A percentile compares a stretch with the other conserved stretches of the same genome.
Evolutionary conservation across 78 protist species (phyloP).

Genomic region (Dictyostelium firmibasis): DNA sequence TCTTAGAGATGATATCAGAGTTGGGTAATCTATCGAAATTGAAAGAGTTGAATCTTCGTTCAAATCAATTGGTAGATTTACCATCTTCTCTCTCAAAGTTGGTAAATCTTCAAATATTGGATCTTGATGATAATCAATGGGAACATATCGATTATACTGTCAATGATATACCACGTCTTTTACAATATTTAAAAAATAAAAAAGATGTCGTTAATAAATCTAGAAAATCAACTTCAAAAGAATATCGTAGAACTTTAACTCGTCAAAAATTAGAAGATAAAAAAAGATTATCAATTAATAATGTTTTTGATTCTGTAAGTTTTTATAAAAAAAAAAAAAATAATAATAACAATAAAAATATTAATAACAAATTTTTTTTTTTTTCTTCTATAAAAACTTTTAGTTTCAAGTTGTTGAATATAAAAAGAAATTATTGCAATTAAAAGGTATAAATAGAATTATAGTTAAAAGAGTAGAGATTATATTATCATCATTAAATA

Average conservation of each 20-base stretch:
- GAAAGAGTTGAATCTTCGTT: conserved; percentile 73
- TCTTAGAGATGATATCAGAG: conserved; percentile 64
- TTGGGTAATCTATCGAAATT: conserved; percentile 4
- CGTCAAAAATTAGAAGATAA: conserved; percentile 63
- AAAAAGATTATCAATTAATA: conserved; percentile 33
- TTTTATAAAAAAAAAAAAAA: not conserved
- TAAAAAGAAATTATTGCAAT: conserved; percentile 30
- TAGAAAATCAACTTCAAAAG: conserved; percentile 59
- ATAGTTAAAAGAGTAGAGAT: conserved; percentile 6
- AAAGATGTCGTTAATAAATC: conserved; percentile 66
- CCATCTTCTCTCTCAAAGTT: conserved; percentile 46
- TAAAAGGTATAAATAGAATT: conserved; percentile 6
- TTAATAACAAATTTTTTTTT: not conserved
- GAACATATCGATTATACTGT: conserved; percentile 29
- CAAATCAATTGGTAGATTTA: conserved; percentile 73
- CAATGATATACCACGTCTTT: conserved; percentile 22
- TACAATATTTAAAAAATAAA: conserved; percentile 39
- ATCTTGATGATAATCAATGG: conserved; percentile 80
- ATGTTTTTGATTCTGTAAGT: conserved; percentile 38
- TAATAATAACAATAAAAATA: not conserved
- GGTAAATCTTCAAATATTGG: conserved; percentile 15
- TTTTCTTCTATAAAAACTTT: not conserved
- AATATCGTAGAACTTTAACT: conserved; percentile 34
- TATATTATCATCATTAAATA: not conserved
- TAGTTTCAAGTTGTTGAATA: conserved; percentile 36